phyloP scores from a whole-genome alignment of 441 rosid genomes.

The Capsella rubella region DNA sequence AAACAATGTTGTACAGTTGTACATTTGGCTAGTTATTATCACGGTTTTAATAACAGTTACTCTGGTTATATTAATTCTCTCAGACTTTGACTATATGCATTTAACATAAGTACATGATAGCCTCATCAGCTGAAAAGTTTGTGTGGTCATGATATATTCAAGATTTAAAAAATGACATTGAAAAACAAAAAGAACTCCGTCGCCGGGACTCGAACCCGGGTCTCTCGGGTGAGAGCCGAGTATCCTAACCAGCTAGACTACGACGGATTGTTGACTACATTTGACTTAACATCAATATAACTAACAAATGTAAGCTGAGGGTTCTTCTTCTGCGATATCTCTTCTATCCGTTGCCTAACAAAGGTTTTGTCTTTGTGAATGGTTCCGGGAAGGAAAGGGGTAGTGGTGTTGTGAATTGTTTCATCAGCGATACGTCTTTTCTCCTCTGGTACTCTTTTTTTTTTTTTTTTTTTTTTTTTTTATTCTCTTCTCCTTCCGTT shows the following conservation, averaged over 20 bases:
- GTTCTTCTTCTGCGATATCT: not conserved
- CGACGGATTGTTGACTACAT: slow-evolving; percentile 52
- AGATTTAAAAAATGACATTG: not conserved
- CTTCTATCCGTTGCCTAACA: slow-evolving; percentile 41
- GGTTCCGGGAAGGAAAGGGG: slow-evolving; percentile 31
- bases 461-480: not conserved
- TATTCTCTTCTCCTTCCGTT: slow-evolving; percentile 5
- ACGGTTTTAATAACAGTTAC: slow-evolving; percentile 15
- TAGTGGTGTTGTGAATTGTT: slow-evolving; percentile 14
- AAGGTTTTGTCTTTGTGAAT: slow-evolving; percentile 27
- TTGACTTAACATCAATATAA: not conserved
- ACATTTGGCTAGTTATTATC: slow-evolving; percentile 18
- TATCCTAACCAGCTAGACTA: slow-evolving; percentile 98
- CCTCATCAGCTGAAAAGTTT: not conserved
- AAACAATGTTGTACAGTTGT: slow-evolving; percentile 30
- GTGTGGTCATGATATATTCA: not conserved
- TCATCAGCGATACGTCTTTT: slow-evolving; percentile 36
- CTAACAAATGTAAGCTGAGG: not conserved
- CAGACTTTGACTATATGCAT: not conserved
- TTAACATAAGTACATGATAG: not conserved
- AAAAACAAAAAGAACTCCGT: slow-evolving; percentile 48
- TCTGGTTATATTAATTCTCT: not conserved
- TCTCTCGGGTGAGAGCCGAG: slow-evolving; percentile 98
- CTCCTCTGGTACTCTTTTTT: slow-evolving; percentile 31
- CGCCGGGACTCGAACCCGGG: slow-evolving; percentile 95